Evolutionary conservation across 192 early-diverging fungal genomes (phyloP), one percentile per base, ranked within the genome.

Genomic region (Piromyces sp.): DNA sequence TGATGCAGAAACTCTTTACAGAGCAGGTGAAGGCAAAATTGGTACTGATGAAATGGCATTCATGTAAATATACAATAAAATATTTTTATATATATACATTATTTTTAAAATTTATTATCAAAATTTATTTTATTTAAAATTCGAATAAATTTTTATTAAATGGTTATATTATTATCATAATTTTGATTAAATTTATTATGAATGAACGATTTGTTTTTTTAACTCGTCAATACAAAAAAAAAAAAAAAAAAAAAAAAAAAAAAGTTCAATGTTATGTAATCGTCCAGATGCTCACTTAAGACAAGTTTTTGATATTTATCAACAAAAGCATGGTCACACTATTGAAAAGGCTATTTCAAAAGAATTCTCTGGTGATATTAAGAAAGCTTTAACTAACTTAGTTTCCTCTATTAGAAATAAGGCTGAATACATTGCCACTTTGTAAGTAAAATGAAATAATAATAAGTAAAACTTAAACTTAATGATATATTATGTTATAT

Each of bases 31-130:
- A 29, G 88, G 83, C 26, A 84, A 84, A 68, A 42, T 79, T 81
- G 88, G 88, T 30, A 89, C 88, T 31, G 88, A 89, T 78, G 88
- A 89, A 80, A 28, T 31, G 40, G 80, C 84, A 4, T 88, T 89
- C 79, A 89, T 89, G 80, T 40, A 51, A n/a, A n/a, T n/a, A n/a
- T n/a, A n/a, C n/a, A n/a, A n/a, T n/a, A n/a, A n/a, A n/a, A n/a
- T n/a, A n/a, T n/a, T n/a, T n/a, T n/a, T n/a, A n/a, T n/a, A n/a
- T n/a, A n/a, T n/a, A n/a, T n/a, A n/a, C n/a, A n/a, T n/a, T n/a
- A n/a, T n/a, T n/a, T n/a, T n/a, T n/a, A n/a, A n/a, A n/a, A n/a
- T n/a, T n/a, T n/a, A n/a, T n/a, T n/a, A n/a, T n/a, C n/a, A n/a
- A n/a, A n/a, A n/a, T n/a, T n/a, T n/a, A n/a, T n/a, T n/a, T n/a